Percentiles rank a stretch among this genome's conserved stretches.
Conservation (phyloP, 345 rosid species). For the Geranium rotundifolium region DNA sequence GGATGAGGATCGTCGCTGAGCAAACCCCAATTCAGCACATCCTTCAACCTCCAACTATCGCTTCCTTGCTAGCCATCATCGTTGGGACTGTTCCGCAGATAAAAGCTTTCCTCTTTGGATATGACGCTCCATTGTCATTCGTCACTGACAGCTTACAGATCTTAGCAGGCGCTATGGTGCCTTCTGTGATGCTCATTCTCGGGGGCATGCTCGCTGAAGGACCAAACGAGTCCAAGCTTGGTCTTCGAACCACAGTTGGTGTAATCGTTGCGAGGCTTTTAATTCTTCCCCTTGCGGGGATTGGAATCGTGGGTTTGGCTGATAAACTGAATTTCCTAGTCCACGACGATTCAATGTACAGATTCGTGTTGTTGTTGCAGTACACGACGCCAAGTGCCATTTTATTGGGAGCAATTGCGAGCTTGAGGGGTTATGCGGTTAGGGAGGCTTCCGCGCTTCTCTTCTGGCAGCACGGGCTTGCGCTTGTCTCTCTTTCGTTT, state of each 20-base stretch:
- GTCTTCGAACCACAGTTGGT: conserved; percentile 67
- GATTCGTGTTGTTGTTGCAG: conserved; percentile 73
- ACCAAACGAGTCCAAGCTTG: conserved; percentile 72
- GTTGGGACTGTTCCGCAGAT: conserved; percentile 69
- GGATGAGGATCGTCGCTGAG: conserved; percentile 76
- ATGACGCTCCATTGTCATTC: conserved; percentile 74
- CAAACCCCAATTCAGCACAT: conserved; percentile 82
- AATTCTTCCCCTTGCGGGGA: conserved; percentile 73
- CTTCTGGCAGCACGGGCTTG: conserved; percentile 86
- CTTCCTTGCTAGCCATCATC: conserved; percentile 72
- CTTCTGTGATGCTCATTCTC: conserved; percentile 93
- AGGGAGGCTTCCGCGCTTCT: conserved; percentile 80
- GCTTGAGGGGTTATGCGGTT: conserved; percentile 81
- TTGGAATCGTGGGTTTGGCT: conserved; percentile 54
- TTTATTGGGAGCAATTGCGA: conserved; percentile 79
- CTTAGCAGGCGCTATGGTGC: conserved; percentile 80
- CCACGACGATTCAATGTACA: conserved; percentile 54
- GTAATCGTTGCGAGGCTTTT: conserved; percentile 65
- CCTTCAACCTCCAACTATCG: conserved; percentile 86
- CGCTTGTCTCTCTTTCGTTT: conserved; percentile 64
- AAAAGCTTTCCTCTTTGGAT: conserved; percentile 54
- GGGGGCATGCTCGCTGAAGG: conserved; percentile 97
- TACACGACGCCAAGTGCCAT: conserved; percentile 93
- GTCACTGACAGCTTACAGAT: conserved; percentile 78
- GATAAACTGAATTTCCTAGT: conserved; percentile 45